Percentiles rank a stretch among this genome's conserved stretches.
These are phyloP conservation scores for Oryza glumipatula DNA, from an alignment of 176 grass and related monocot species.

Conservation along the genomic window DNA sequence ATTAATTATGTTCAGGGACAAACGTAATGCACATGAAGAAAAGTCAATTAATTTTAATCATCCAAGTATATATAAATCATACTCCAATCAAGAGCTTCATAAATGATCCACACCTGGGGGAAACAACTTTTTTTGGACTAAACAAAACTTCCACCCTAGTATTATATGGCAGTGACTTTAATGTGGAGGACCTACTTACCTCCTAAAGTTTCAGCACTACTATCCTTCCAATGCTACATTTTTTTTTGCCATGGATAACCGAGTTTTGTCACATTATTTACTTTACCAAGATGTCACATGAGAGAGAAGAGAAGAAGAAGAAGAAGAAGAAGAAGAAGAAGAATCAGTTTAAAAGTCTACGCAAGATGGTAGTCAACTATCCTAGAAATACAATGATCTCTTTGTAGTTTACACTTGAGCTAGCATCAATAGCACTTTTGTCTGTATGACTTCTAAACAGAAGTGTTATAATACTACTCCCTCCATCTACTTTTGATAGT, in stretches of 20 bases:
- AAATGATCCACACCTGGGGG: neutral
- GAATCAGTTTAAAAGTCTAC: neutral
- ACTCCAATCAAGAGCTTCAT: neutral
- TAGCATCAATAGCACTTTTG: neutral
- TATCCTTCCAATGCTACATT: neutral
- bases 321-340: neutral
- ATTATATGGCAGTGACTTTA: slow-evolving; percentile 28
- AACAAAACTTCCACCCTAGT: slow-evolving; percentile 35
- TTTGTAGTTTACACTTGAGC: slow-evolving; percentile 30
- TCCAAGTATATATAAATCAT: neutral
- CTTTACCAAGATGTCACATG: neutral
- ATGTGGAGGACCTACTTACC: slow-evolving; percentile 43
- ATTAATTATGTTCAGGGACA: neutral
- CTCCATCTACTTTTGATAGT: too few species aligned
- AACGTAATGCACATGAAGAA: neutral
- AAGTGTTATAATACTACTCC: neutral
- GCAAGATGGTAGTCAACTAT: slow-evolving; percentile 31
- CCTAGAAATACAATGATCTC: slow-evolving; percentile 30
- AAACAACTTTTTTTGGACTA: slow-evolving; percentile 37
- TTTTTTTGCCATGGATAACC: neutral
- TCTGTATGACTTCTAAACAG: neutral
- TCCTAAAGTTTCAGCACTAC: slow-evolving; percentile 52
- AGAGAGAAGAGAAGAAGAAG: neutral
- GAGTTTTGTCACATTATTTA: neutral
- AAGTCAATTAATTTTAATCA: neutral